A percentile compares a stretch with the other conserved stretches of the same genome.
These are phyloP conservation scores for Plasmodium fragile DNA, from an alignment of 169 alveolate genomes.

Conservation along the genomic window DNA sequence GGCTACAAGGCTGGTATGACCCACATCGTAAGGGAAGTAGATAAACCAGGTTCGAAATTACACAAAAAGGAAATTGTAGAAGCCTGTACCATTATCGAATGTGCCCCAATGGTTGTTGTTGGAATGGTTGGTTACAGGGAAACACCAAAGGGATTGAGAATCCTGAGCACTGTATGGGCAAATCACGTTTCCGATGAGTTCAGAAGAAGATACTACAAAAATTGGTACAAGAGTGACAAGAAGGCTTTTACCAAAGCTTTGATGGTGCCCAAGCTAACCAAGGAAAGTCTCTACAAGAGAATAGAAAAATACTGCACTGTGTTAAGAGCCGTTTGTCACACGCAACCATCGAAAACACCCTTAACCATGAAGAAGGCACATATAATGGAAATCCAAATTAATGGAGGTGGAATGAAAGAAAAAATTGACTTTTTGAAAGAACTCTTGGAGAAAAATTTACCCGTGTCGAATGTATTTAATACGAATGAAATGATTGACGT, in stretches of 20 bases:
- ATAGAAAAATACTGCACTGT: slow-evolving; percentile 97
- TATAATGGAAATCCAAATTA: slow-evolving; percentile 99
- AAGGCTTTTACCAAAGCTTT: slow-evolving; percentile 99
- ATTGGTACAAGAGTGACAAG: slow-evolving; percentile 98
- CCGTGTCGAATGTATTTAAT: slow-evolving; percentile 95
- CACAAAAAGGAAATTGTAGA: slow-evolving; percentile 99
- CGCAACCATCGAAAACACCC: slow-evolving; percentile 97
- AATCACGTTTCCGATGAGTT: slow-evolving; percentile 97
- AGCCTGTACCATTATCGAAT: slow-evolving; percentile 99
- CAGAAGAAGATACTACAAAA: slow-evolving; percentile 98
- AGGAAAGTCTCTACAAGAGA: slow-evolving; percentile 94
- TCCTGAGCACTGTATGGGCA: slow-evolving; percentile 99
- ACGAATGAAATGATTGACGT: slow-evolving; percentile 98
- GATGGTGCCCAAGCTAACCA: slow-evolving; percentile 90
- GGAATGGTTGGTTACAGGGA: slow-evolving; percentile 99
- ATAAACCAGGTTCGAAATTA: slow-evolving; percentile 98
- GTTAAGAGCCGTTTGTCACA: slow-evolving; percentile 98
- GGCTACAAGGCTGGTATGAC: slow-evolving; percentile 99
- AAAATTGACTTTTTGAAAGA: slow-evolving; percentile 96
- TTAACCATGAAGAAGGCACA: slow-evolving; percentile 98
- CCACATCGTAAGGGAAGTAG: slow-evolving; percentile 99
- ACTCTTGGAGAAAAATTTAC: slow-evolving; percentile 97
- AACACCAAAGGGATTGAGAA: slow-evolving; percentile 99
- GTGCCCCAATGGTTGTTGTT: slow-evolving; percentile 99
- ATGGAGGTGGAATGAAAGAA: slow-evolving; percentile 98